Evolutionary conservation across 1,284 basidiomycete species (phyloP), one percentile per base, ranked within the genome.

Genomic region (Ceratobasidium sp.): DNA sequence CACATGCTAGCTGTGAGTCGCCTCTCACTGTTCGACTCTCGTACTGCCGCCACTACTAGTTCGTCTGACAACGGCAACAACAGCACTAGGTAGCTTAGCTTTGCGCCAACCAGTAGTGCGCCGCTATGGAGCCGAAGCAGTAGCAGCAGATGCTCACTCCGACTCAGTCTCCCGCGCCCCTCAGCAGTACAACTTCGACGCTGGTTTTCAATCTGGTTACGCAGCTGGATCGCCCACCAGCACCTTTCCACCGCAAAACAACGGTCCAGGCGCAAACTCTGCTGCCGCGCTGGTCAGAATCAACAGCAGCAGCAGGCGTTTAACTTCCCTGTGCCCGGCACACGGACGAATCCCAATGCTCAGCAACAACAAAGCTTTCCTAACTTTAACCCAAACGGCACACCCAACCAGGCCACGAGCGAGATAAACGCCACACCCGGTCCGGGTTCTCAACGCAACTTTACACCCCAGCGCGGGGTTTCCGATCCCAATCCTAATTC

Each of bases 21-120:
- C 33, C 33, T 33, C 33, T 33, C 33, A 33, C 33, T 33, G 33
- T 33, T 33, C 33, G 33, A 33, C 33, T 33, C 33, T 33, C 33
- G 33, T 33, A 33, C 33, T 33, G 33, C 33, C 33, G 33, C 33
- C 33, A 33, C 33, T 33, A 33, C 33, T 33, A 33, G 33, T 33
- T 33, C 33, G 33, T 33, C 33, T 33, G 33, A 66, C 84, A 84
- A 78, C 83, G 83, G 72, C 80, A 81, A 46, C 81, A 83, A 67
- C 77, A 84, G 79, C 80, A 55, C 71, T 78, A 69, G 81, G 84
- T 80, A 6, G 79, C 79, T 55, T 67, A 33, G 77, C 77, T 20
- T 66, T 64, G 63, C 33, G 33, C 33, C 79, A 79, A 33, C 33
- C 33, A 33, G 33, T 33, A 33, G 33, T 33, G 33, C 33, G 33